A percentile compares a stretch with the other conserved stretches of the same genome.
Conservation (phyloP, 805 yeast genomes). For the Zygosaccharomyces lentus region DNA sequence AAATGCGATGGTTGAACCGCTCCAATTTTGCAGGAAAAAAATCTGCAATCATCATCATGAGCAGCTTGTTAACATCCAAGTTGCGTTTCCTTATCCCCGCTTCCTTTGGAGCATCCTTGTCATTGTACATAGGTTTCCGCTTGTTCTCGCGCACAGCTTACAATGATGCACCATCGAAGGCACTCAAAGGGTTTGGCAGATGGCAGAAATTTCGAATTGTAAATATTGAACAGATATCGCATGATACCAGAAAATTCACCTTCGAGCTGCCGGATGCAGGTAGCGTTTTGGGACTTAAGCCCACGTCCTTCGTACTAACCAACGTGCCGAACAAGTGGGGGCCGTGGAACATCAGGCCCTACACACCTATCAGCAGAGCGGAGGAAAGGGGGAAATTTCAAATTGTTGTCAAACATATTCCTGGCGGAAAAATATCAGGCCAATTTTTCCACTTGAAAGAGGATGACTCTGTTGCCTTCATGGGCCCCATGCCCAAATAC, state of each 20-base stretch:
- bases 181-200: conserved; percentile 4
- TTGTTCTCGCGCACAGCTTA: not conserved
- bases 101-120: not conserved
- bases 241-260: conserved; percentile 3
- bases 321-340: not conserved
- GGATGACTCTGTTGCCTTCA: conserved; percentile 75
- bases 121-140: not conserved
- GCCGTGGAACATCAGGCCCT: conserved; percentile 37
- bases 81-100: not conserved
- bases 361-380: conserved; percentile 58
- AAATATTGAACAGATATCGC: conserved; percentile 1
- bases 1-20: not conserved
- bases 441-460: conserved; percentile 61
- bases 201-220: not conserved
- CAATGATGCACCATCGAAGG: not conserved
- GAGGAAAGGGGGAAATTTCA: conserved; percentile 66
- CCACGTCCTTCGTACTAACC: conserved; percentile 1
- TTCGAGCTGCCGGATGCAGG: conserved; percentile 1
- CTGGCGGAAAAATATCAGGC: conserved; percentile 67
- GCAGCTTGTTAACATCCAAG: not conserved
- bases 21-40: too few relatives aligned
- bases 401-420: conserved; percentile 72
- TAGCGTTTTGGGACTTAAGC: not conserved
- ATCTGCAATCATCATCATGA: not conserved
- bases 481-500: conserved; percentile 86